Conservation (phyloP, 768 basidiomycete genomes). For the Chalciporus pseudorubinellus region DNA sequence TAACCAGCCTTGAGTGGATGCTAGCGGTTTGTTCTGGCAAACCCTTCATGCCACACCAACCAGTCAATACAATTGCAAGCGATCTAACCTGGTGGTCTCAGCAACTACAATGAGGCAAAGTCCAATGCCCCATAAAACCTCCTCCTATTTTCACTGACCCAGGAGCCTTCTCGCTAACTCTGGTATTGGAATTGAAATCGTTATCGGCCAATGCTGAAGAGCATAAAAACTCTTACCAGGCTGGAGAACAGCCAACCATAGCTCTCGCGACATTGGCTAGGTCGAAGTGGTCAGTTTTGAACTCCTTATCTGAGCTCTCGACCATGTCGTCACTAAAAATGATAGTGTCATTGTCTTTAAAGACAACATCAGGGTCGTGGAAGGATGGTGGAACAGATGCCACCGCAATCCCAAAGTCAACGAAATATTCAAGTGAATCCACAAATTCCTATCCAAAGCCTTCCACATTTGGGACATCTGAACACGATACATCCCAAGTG, state of each 20-base stretch:
- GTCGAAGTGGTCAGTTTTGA: neutral
- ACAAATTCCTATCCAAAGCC: neutral
- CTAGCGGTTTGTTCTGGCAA: constrained; percentile 22
- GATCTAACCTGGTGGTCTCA: constrained; percentile 39
- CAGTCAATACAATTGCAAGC: neutral
- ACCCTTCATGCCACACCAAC: constrained; percentile 31
- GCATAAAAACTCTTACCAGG: constrained; percentile 17
- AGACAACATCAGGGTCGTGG: neutral
- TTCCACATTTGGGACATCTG: neutral
- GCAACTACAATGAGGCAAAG: neutral
- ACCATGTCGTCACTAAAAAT: neutral
- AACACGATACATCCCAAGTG: neutral
- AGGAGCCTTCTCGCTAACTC: constrained; percentile 17
- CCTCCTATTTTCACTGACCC: neutral
- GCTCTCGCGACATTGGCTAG: neutral
- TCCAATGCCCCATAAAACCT: neutral
- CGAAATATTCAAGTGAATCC: neutral
- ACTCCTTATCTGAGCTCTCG: neutral
- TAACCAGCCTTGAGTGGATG: no score
- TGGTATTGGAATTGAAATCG: constrained; percentile 14
- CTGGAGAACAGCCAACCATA: constrained; percentile 6
- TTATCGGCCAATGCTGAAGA: constrained; percentile 22
- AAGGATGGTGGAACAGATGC: neutral
- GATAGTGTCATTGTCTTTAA: no score
- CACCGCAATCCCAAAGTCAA: neutral